A percentile compares a stretch with the other conserved stretches of the same genome.
These are phyloP conservation scores for Phyllosticta paracitricarpa DNA, from an alignment of 2,329 filamentous ascomycete genomes.

Conservation along the genomic window DNA sequence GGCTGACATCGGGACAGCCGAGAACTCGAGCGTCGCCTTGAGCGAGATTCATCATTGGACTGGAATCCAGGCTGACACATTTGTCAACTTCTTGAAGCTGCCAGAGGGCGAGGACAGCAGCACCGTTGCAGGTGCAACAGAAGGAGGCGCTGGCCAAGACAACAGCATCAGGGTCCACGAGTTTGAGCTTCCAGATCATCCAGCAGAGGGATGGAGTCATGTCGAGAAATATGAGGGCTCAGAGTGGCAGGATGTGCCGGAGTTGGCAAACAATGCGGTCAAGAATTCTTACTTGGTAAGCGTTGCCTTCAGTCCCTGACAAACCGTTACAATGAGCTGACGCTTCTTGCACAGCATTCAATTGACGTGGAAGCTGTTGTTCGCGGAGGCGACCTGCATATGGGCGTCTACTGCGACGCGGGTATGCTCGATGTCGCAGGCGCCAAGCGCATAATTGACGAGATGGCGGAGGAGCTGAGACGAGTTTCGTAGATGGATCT, in stretches of 20 bases:
- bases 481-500: not conserved
- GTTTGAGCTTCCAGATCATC: not conserved
- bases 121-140: not conserved
- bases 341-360: conserved; percentile 31
- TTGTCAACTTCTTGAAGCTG: conserved; percentile 70
- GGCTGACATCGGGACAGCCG: conserved; percentile 45
- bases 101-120: conserved; percentile 26
- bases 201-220: conserved; percentile 14
- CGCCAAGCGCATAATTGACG: conserved; percentile 26
- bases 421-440: conserved; percentile 31
- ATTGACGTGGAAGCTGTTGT: conserved; percentile 48
- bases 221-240: conserved; percentile 10
- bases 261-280: conserved; percentile 18
- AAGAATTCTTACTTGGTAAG: conserved; percentile 31
- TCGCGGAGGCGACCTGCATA: conserved; percentile 36
- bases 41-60: conserved; percentile 70
- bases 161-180: conserved; percentile 16
- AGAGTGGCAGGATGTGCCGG: conserved; percentile 14
- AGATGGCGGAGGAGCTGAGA: conserved; percentile 15
- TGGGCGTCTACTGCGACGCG: conserved; percentile 43
- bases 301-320: not conserved
- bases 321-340: conserved; percentile 13
- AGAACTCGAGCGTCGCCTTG: conserved; percentile 51
- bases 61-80: conserved; percentile 56
- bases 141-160: not conserved